Evolutionary conservation across 1,139 yeast genomes (phyloP), one percentile per base, ranked within the genome.

Genomic region (Keqinozyma sinolaborantium): DNA sequence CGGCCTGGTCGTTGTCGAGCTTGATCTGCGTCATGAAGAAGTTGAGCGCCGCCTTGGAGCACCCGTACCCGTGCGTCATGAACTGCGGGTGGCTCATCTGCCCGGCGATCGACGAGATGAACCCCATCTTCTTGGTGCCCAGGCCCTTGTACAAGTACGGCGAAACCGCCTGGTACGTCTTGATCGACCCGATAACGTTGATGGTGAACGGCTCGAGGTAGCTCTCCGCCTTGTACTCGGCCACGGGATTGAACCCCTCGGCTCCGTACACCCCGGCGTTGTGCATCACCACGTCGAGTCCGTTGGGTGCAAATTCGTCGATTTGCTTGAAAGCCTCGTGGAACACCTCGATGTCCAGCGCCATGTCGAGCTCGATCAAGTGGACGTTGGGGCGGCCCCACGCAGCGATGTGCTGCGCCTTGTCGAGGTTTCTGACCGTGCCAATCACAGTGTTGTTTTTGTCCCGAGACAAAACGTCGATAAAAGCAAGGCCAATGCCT

Each of bases 1-100:
- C 53, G 8, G 85, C 73, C 59, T 51, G 4, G 81, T 76, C 30
- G 25, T 39, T 32, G 23, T 40, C 43, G 4, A 14, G 14, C 4
- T 39, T 32, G 13, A 41, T 30, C 30, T 39, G 43, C 12, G 27
- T 24, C 2, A 35, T 41, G 16, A 38, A 35, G 18, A 35, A 35
- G 21, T 41, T 37, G 9, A 39, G 13, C 25, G 42, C 45, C 16
- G 42, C 38, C 28, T 41, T 41, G 5, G 45, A 41, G 14, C 38
- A 39, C 24, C 47, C 43, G 25, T 42, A 42, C 18, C 38, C 36
- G 32, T 42, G 39, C 10, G 34, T 10, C 21, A 18, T 7, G 21
- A 7, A 10, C 21, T 7, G 9, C 10, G 21, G 21, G 21, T 18
- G 7, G 21, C 7, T 7, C 10, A 18, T 7, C 10, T 18, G 21